A percentile compares a stretch with the other conserved stretches of the same genome.
phyloP scores from a whole-genome alignment of 768 basidiomycete genomes.

The Termitomyces sp. region DNA sequence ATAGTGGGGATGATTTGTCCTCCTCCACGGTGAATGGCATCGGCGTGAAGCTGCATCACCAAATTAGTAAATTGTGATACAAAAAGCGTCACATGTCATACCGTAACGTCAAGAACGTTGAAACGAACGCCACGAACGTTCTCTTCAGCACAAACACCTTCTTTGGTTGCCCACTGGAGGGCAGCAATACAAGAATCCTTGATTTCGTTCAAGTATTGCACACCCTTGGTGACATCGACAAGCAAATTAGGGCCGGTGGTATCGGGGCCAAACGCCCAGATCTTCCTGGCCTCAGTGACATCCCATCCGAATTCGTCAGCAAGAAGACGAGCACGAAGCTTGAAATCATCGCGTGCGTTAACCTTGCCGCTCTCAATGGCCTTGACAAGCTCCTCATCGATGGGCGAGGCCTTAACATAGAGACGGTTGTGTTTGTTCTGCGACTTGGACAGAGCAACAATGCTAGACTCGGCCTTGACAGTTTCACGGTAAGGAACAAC shows the following conservation, averaged over 20 bases:
- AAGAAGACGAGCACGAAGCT: slow-evolving; percentile 87
- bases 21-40: slow-evolving; percentile 99
- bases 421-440: slow-evolving; percentile 99
- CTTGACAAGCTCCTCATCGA: slow-evolving; percentile 89
- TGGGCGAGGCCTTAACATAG: slow-evolving; percentile 85
- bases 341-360: slow-evolving; percentile 93
- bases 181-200: slow-evolving; percentile 99
- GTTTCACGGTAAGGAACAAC: slow-evolving; percentile 98
- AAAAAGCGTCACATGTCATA: slow-evolving; percentile 29
- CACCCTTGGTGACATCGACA: slow-evolving; percentile 98
- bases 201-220: slow-evolving; percentile 98
- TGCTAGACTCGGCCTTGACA: slow-evolving; percentile 91
- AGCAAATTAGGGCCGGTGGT: slow-evolving; percentile 94
- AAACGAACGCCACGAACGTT: slow-evolving; percentile 96
- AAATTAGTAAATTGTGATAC: not conserved
- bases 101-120: slow-evolving; percentile 94
- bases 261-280: slow-evolving; percentile 99
- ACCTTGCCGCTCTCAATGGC: slow-evolving; percentile 88
- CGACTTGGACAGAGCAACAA: slow-evolving; percentile 95
- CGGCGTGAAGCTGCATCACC: slow-evolving; percentile 75
- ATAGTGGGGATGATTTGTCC: slow-evolving; percentile 97
- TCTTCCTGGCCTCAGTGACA: slow-evolving; percentile 97
- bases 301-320: slow-evolving; percentile 98
- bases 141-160: slow-evolving; percentile 94
- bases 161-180: slow-evolving; percentile 99